These are phyloP conservation scores for Flaveria trinervia DNA, from an alignment of 129 eudicot genomes.

Conservation along the genomic window DNA sequence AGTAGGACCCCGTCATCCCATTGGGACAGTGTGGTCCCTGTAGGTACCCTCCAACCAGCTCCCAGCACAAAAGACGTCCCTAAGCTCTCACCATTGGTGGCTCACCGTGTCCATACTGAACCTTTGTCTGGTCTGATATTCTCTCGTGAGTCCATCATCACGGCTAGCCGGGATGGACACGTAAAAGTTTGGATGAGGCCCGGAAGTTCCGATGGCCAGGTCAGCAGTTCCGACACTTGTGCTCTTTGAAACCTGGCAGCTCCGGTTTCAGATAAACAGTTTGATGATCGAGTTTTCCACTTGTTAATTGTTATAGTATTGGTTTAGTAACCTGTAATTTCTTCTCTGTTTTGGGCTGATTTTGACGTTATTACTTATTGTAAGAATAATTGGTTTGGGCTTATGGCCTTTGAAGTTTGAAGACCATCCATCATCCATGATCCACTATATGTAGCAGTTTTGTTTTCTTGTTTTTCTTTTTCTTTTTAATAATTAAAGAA, in stretches of 20 bases:
- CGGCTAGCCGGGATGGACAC: conserved; percentile 78
- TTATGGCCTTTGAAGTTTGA: conserved; percentile 23
- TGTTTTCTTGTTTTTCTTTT: not conserved
- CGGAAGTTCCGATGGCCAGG: conserved; percentile 44
- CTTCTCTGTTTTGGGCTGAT: conserved; percentile 17
- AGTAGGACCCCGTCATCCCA: conserved; percentile 75
- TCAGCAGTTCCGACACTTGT: conserved; percentile 43
- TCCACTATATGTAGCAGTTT: conserved; percentile 17
- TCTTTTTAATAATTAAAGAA: not conserved
- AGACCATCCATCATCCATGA: conserved; percentile 7
- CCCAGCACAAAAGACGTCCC: conserved; percentile 87
- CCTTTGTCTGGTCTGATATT: conserved; percentile 78
- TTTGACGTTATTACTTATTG: not conserved
- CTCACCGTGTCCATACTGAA: conserved; percentile 80
- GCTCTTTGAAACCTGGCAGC: conserved; percentile 29
- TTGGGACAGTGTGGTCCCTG: conserved; percentile 65
- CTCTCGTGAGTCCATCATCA: conserved; percentile 62
- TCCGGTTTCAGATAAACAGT: conserved; percentile 33
- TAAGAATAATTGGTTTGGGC: conserved; percentile 29
- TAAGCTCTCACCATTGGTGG: conserved; percentile 79
- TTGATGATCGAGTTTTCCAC: not conserved
- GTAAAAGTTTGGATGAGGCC: conserved; percentile 89
- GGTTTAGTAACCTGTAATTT: conserved; percentile 4
- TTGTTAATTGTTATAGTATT: conserved; percentile 22
- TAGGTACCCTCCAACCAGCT: conserved; percentile 76